Evolutionary conservation across 768 basidiomycete species (phyloP).

Genomic region (Tephrocybe sp.): DNA sequence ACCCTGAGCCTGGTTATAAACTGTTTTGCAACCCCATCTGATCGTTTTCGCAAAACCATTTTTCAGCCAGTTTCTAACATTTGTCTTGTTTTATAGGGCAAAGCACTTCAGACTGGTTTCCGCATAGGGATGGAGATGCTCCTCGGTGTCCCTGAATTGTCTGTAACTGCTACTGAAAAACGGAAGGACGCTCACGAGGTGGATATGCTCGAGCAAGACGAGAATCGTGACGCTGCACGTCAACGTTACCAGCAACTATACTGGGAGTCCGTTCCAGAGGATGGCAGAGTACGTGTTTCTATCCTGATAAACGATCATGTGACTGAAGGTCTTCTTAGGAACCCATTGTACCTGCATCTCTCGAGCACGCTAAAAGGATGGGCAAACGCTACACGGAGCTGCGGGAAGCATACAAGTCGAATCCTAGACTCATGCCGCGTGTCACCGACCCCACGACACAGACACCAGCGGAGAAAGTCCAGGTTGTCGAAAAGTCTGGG

Average conservation of each 20-base stretch:
- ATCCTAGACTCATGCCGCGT: conserved; percentile 36
- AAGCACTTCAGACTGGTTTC: conserved; percentile 77
- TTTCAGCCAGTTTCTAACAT: conserved; percentile 1
- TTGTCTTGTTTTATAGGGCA: conserved; percentile 42
- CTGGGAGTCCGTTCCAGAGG: conserved; percentile 78
- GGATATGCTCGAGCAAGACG: conserved; percentile 58
- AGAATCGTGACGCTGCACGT: conserved; percentile 52
- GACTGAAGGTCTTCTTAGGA: conserved; percentile 39
- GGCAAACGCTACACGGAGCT: conserved; percentile 33
- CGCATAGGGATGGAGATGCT: conserved; percentile 76
- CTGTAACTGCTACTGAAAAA: conserved; percentile 2
- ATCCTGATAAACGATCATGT: neutral
- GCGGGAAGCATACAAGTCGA: conserved; percentile 35
- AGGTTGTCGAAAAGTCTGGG: conserved; percentile 38
- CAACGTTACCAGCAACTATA: conserved; percentile 69
- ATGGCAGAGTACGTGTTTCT: conserved; percentile 46
- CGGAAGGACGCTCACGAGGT: conserved; percentile 56
- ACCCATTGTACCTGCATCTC: conserved; percentile 54
- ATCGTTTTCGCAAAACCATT: conserved; percentile 22
- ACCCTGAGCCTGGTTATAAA: conserved; percentile 52
- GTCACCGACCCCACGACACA: conserved; percentile 36
- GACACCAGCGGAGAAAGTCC: conserved; percentile 33
- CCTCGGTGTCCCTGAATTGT: conserved; percentile 52
- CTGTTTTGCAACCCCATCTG: conserved; percentile 71
- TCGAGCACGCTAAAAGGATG: conserved; percentile 46